Evolutionary conservation across 2,329 filamentous ascomycete genomes (phyloP).

Genomic region (Penicillium sp.): DNA sequence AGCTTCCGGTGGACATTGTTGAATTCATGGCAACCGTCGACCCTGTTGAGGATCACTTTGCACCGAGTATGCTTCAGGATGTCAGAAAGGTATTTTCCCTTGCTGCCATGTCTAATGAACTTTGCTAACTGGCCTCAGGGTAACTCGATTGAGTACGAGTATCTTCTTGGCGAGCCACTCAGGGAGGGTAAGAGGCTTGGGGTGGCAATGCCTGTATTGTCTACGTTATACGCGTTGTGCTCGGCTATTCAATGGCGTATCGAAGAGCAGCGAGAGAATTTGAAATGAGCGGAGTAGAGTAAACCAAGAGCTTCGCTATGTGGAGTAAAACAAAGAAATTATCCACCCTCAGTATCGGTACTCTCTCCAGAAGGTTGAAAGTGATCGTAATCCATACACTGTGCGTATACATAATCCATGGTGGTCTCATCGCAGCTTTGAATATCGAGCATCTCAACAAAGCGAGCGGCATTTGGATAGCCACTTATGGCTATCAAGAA

Average conservation of each 20-base stretch:
- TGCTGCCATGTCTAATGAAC: not conserved
- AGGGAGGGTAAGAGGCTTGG: not conserved
- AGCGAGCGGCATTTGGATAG: no score
- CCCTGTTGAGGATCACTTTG: not conserved
- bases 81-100: not conserved
- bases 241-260: not conserved
- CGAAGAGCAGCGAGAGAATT: not conserved
- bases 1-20: not conserved
- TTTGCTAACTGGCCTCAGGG: not conserved
- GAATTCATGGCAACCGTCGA: not conserved
- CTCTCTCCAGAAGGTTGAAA: no score
- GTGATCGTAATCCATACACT: no score
- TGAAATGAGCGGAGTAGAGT: no score
- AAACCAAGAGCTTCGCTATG: no score
- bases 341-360: no score
- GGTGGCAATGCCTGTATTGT: not conserved
- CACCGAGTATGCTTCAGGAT: constrained; percentile 7
- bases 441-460: no score
- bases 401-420: no score
- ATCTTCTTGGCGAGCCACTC: not conserved
- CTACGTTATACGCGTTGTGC: not conserved
- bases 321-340: no score
- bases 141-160: not conserved
- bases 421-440: no score
- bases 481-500: no score